Evolutionary conservation across 2,329 filamentous ascomycete species (phyloP).

Genomic region (Penicillium sp.): DNA sequence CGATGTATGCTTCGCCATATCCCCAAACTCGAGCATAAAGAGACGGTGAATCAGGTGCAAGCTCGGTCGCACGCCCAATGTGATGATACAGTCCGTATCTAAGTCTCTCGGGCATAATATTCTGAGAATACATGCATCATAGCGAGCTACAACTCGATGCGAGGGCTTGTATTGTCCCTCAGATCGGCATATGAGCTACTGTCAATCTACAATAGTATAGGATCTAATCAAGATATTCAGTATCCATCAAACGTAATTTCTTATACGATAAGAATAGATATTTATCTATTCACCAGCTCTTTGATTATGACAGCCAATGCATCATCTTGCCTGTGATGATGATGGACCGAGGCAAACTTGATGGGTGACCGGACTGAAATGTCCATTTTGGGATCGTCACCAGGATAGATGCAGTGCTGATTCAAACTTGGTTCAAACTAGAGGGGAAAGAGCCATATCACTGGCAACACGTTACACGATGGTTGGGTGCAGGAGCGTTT

Average conservation of each 20-base stretch:
- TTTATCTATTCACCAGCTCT: background rate
- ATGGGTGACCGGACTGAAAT: background rate
- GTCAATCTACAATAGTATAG: too few relatives aligned
- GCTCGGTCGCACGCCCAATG: too few relatives aligned
- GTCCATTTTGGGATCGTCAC: background rate
- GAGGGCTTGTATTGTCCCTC: too few relatives aligned
- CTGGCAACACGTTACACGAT: slow-evolving; percentile 2
- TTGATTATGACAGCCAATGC: background rate
- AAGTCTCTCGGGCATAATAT: background rate
- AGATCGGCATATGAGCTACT: too few relatives aligned
- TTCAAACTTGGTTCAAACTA: background rate
- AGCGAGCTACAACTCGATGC: background rate
- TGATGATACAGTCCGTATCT: too few relatives aligned
- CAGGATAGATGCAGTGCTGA: background rate
- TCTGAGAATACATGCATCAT: background rate
- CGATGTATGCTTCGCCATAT: too few relatives aligned
- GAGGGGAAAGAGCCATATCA: background rate
- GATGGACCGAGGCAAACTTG: background rate
- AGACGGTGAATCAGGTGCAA: too few relatives aligned
- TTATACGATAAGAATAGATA: background rate
- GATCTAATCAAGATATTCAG: background rate
- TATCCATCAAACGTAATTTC: background rate
- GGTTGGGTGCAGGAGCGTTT: background rate
- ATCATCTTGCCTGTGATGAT: background rate
- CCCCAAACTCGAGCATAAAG: too few relatives aligned